These are phyloP conservation scores for Hymenoscyphus linearis DNA, from an alignment of 2,329 filamentous ascomycete genomes.

Conservation along the genomic window DNA sequence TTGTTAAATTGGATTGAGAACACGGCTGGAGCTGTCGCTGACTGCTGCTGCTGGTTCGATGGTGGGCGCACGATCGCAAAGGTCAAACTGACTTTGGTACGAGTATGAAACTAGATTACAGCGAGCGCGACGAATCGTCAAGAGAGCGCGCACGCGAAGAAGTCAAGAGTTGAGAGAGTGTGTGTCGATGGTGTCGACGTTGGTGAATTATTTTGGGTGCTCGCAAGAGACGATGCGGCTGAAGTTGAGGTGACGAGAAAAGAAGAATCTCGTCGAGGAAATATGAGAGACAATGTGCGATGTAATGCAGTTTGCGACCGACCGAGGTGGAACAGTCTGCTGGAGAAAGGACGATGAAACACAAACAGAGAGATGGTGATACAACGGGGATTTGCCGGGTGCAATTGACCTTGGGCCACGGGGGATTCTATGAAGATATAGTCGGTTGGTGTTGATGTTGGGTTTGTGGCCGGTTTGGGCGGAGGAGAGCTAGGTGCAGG, in stretches of 20 bases:
- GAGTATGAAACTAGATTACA: conserved; percentile 15
- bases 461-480: too few species aligned
- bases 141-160: conserved; percentile 8
- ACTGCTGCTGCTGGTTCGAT: conserved; percentile 14
- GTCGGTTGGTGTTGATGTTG: not conserved
- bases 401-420: conserved; percentile 1
- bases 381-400: conserved; percentile 8
- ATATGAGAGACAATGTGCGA: not conserved
- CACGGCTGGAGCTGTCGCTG: conserved; percentile 16
- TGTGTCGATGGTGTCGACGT: conserved; percentile 1
- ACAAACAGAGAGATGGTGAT: conserved; percentile 16
- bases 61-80: conserved; percentile 15
- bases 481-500: not conserved
- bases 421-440: conserved; percentile 4
- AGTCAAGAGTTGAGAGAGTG: not conserved
- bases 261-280: not conserved
- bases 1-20: conserved; percentile 3
- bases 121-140: conserved; percentile 2
- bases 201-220: conserved; percentile 1
- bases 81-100: conserved; percentile 11
- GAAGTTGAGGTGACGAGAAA: not conserved
- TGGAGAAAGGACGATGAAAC: conserved; percentile 14
- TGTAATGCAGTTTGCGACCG: conserved; percentile 4
- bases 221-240: conserved; percentile 1
- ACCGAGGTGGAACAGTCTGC: conserved; percentile 8